A percentile compares a stretch with the other conserved stretches of the same genome.
These are phyloP conservation scores for Beauveria asiatica DNA, from an alignment of 2,329 filamentous ascomycete genomes.

Conservation along the genomic window DNA sequence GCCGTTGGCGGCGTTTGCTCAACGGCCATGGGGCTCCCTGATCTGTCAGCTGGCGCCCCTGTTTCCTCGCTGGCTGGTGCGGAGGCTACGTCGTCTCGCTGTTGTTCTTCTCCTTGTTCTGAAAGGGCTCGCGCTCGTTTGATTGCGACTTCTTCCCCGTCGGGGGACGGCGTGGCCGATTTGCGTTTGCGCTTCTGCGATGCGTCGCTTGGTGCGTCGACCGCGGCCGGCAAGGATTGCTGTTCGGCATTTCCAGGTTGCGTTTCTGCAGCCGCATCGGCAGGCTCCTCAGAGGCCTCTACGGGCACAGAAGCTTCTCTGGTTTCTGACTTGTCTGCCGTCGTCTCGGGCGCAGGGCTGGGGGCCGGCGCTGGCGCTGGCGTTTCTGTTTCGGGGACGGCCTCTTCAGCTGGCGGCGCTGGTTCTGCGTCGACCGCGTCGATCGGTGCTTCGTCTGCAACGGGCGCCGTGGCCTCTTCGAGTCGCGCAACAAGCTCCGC, in stretches of 20 bases:
- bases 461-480: slow-evolving; percentile 20
- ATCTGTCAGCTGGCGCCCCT: slow-evolving; percentile 4
- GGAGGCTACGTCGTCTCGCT: neutral
- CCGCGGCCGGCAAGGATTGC: neutral
- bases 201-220: slow-evolving; percentile 25
- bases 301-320: neutral
- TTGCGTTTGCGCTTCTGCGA: slow-evolving; percentile 58
- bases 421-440: slow-evolving; percentile 14
- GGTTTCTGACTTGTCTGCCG: neutral
- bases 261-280: neutral
- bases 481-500: slow-evolving; percentile 62
- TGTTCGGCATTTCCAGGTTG: neutral
- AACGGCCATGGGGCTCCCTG: slow-evolving; percentile 1
- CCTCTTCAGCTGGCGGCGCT: slow-evolving; percentile 9
- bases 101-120: slow-evolving; percentile 15
- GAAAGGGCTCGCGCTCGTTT: slow-evolving; percentile 44
- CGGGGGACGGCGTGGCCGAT: slow-evolving; percentile 52
- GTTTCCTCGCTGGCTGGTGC: slow-evolving; percentile 9
- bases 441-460: slow-evolving; percentile 10
- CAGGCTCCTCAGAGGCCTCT: neutral
- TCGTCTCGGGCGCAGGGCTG: slow-evolving; percentile 9
- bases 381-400: slow-evolving; percentile 6
- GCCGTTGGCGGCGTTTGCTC: slow-evolving; percentile 2
- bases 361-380: neutral
- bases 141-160: slow-evolving; percentile 40